Evolutionary conservation across 148 eudicot species (phyloP).

Genomic region (Diospyros lotus): DNA sequence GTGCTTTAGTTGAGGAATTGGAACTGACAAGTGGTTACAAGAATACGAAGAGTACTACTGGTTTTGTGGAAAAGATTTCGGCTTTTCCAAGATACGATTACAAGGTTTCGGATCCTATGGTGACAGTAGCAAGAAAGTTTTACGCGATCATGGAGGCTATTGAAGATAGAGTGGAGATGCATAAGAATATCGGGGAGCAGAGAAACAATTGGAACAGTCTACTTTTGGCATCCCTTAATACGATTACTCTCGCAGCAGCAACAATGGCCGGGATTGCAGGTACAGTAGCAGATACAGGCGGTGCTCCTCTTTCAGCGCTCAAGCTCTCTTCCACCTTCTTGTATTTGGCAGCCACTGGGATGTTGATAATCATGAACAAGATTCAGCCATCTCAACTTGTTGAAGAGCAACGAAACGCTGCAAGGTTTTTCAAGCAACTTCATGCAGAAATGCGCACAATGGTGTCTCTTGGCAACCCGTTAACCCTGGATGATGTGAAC

Average conservation of each 20-base stretch:
- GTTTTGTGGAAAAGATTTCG: no score
- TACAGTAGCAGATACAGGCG: neutral
- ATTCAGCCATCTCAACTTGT: constrained; percentile 15
- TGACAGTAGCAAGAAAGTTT: constrained; percentile 2
- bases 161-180: constrained; percentile 18
- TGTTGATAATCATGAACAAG: constrained; percentile 8
- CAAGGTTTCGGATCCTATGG: neutral
- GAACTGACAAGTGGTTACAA: neutral
- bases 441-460: neutral
- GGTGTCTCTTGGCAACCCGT: neutral
- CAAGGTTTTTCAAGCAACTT: constrained; percentile 14
- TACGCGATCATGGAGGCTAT: constrained; percentile 4
- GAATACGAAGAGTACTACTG: neutral
- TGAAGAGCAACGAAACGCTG: constrained; percentile 12
- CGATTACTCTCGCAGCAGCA: constrained; percentile 2
- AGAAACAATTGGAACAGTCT: constrained; percentile 16
- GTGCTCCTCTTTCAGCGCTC: constrained; percentile 1
- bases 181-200: constrained; percentile 9
- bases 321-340: constrained; percentile 9
- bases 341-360: constrained; percentile 10
- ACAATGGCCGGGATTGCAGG: constrained; percentile 10
- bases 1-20: neutral
- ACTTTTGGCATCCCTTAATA: constrained; percentile 7
- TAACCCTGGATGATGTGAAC: neutral
- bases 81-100: neutral